Base-by-base conservation (phyloP, 345 rosid species). In the Aegle marmelos region DNA sequence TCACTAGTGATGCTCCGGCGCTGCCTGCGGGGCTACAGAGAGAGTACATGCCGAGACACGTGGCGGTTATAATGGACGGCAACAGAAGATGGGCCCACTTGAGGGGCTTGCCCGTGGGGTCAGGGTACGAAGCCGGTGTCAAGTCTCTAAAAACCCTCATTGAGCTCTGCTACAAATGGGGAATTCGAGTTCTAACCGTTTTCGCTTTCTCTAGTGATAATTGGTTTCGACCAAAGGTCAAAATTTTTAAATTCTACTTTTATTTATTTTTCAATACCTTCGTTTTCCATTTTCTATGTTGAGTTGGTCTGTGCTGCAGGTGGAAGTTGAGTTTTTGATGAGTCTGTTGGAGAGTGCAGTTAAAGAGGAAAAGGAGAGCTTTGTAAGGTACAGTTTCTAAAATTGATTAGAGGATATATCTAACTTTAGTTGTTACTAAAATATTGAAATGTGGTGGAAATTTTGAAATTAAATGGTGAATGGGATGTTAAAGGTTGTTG, bases 181-280 rank as follows among this genome's bases (percentile, higher is more conserved):
- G 82, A 31, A 79, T 84, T 64, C 71, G 34, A 45, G 80, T 73
- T 33, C 70, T 79, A 13, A 68, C 72, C 4, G 74, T 81, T 58
- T 84, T 84, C 27, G 85, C 85, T 34, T 82, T 76, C 81, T 82
- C 83, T 50, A 58, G n/a, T 54, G 81, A 85, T 4, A 82, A 84
- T 62, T 85, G 83, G 81, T 56, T 76, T 70, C 81, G 81, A 14
- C 83, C 87, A 24, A 63, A 79, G 53, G 85, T 82, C 25, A 8
- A 73, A 34, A 25, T 21, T 48, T 61, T 21, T 11, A 1, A 1
- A 2, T 16, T 34, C 22, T 30, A 2, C 9, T 21, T 41, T 21
- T 6, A 7, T 34, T 27, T 30, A 16, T 33, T 25, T 54, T 37
- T 67, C 31, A 11, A 2, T 8, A 24, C 16, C 7, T 36, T 50